phyloP scores from a whole-genome alignment of 2,329 filamentous ascomycete species.

The Verticillium albo-atrum region DNA sequence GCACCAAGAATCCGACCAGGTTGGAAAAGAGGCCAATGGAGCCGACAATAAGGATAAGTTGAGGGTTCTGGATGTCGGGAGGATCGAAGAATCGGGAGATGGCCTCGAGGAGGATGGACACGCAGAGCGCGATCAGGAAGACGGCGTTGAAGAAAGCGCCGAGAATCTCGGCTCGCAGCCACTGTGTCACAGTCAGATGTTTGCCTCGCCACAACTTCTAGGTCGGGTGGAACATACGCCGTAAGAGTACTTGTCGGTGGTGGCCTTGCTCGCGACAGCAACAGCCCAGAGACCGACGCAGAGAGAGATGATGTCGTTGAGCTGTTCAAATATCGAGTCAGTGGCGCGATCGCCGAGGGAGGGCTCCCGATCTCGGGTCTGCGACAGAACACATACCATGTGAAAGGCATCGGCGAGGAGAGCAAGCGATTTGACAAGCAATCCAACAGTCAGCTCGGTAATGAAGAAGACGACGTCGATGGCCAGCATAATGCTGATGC shows the following conservation, averaged over 20 bases:
- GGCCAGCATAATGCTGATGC: conserved; percentile 87
- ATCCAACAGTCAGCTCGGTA: conserved; percentile 79
- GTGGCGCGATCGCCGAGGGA: neutral
- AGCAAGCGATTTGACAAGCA: conserved; percentile 85
- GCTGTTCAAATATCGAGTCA: conserved; percentile 37
- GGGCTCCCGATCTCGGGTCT: neutral
- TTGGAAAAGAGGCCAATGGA: conserved; percentile 84
- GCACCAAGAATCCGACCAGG: conserved; percentile 79
- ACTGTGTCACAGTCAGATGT: conserved; percentile 44
- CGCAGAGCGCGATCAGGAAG: conserved; percentile 91
- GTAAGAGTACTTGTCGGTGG: conserved; percentile 91
- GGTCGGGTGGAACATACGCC: conserved; percentile 55
- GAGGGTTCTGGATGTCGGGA: conserved; percentile 78
- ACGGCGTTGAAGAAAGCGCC: conserved; percentile 96
- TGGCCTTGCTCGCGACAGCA: conserved; percentile 76
- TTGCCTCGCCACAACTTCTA: neutral
- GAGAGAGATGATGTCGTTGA: conserved; percentile 96
- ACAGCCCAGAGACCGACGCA: conserved; percentile 94
- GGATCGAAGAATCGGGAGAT: conserved; percentile 89
- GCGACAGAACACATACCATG: conserved; percentile 60
- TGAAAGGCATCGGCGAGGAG: conserved; percentile 97
- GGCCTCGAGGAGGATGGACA: conserved; percentile 95
- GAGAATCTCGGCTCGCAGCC: conserved; percentile 94
- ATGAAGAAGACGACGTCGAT: conserved; percentile 91
- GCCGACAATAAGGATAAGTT: conserved; percentile 85